Percentiles rank a stretch among this genome's conserved stretches.
phyloP scores from a whole-genome alignment of 1,139 yeast genomes.

The Geotrichum restrictum region DNA sequence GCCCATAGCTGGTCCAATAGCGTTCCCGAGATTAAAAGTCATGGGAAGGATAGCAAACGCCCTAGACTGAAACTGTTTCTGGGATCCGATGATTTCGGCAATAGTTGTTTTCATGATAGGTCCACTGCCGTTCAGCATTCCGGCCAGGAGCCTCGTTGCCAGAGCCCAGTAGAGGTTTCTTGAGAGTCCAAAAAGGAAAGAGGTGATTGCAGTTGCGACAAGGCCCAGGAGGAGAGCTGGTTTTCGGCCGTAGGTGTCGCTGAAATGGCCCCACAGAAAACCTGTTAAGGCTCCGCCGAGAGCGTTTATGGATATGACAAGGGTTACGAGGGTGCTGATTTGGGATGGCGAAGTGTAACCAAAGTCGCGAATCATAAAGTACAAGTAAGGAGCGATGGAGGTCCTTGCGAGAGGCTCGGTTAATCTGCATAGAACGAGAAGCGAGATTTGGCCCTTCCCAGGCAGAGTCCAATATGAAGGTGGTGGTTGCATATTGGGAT shows the following conservation, averaged over 20 bases:
- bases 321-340: constrained; percentile 48
- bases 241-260: constrained; percentile 54
- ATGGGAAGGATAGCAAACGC: constrained; percentile 59
- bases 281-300: constrained; percentile 51
- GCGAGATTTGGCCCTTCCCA: constrained; percentile 30
- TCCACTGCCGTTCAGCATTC: constrained; percentile 56
- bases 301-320: constrained; percentile 52
- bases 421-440: constrained; percentile 39
- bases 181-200: constrained; percentile 52
- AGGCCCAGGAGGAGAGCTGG: constrained; percentile 50
- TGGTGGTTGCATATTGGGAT: no score
- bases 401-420: constrained; percentile 61
- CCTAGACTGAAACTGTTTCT: constrained; percentile 52
- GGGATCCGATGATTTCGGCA: constrained; percentile 54
- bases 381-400: constrained; percentile 58
- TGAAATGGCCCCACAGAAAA: constrained; percentile 56
- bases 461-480: constrained; percentile 33
- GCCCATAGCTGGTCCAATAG: constrained; percentile 49
- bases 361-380: constrained; percentile 58
- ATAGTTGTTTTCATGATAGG: constrained; percentile 57
- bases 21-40: constrained; percentile 53
- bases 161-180: constrained; percentile 50
- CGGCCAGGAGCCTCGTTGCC: constrained; percentile 49
- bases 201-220: constrained; percentile 48
- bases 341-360: constrained; percentile 50